A percentile compares a stretch with the other conserved stretches of the same genome.
Evolutionary conservation across 176 grass and related monocot species (phyloP).

Genomic region (Lolium rigidum): DNA sequence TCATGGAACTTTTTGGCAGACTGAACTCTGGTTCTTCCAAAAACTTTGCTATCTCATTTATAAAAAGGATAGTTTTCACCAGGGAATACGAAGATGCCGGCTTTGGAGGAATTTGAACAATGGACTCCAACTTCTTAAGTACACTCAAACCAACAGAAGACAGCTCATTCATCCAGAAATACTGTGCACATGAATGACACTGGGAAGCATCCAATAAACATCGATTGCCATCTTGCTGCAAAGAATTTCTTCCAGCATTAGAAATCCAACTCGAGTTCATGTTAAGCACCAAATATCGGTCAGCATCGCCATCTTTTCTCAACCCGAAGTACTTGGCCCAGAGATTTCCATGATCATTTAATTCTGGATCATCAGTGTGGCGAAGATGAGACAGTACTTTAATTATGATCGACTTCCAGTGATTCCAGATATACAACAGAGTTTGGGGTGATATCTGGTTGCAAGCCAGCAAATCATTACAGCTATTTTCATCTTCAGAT

Average conservation of each 20-base stretch:
- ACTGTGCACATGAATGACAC: slow-evolving; percentile 48
- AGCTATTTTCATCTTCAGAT: slow-evolving; percentile 31
- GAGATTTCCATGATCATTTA: slow-evolving; percentile 51
- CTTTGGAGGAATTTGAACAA: slow-evolving; percentile 39
- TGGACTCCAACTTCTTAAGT: slow-evolving; percentile 54
- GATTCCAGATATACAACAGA: slow-evolving; percentile 58
- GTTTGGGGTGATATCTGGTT: slow-evolving; percentile 52
- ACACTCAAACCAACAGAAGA: slow-evolving; percentile 61
- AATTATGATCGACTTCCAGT: slow-evolving; percentile 51
- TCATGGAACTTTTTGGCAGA: slow-evolving; percentile 12
- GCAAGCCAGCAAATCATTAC: slow-evolving; percentile 39
- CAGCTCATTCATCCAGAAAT: slow-evolving; percentile 61
- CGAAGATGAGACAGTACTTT: slow-evolving; percentile 40
- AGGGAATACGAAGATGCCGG: slow-evolving; percentile 29
- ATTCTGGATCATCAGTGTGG: neutral
- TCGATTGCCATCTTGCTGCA: slow-evolving; percentile 35
- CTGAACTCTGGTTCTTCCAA: slow-evolving; percentile 33
- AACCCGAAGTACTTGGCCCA: slow-evolving; percentile 68
- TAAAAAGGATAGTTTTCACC: slow-evolving; percentile 28
- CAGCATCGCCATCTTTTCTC: slow-evolving; percentile 43
- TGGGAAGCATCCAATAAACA: slow-evolving; percentile 35
- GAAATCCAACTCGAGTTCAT: slow-evolving; percentile 63
- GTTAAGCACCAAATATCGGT: slow-evolving; percentile 51
- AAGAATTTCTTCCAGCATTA: slow-evolving; percentile 37
- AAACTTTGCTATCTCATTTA: slow-evolving; percentile 58